A percentile compares a stretch with the other conserved stretches of the same genome.
These are phyloP conservation scores for Colletotrichum tropicicola DNA, from an alignment of 2,329 filamentous ascomycete species.

Conservation along the genomic window DNA sequence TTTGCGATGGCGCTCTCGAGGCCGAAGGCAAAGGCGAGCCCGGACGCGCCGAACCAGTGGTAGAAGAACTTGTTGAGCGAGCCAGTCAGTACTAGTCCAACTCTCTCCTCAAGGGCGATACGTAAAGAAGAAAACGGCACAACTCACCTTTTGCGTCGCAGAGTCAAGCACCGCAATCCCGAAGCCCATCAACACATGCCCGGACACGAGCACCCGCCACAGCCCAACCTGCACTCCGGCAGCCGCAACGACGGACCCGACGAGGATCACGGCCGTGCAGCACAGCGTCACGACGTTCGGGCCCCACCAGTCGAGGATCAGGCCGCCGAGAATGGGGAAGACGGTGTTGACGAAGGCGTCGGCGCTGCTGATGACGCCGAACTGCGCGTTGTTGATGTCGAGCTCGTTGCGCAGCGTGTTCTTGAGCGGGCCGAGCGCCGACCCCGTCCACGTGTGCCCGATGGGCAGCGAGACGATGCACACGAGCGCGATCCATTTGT, in stretches of 20 bases:
- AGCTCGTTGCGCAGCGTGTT: slow-evolving; percentile 35
- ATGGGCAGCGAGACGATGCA: slow-evolving; percentile 35
- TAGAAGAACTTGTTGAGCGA: slow-evolving; percentile 32
- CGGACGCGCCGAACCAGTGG: slow-evolving; percentile 36
- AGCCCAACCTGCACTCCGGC: slow-evolving; percentile 30
- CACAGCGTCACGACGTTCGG: slow-evolving; percentile 34
- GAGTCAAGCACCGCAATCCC: slow-evolving; percentile 35
- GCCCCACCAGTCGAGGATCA: slow-evolving; percentile 37
- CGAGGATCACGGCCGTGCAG: slow-evolving; percentile 32
- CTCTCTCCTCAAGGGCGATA: no score
- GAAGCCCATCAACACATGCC: slow-evolving; percentile 36
- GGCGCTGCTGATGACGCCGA: slow-evolving; percentile 36
- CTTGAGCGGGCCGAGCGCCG: slow-evolving; percentile 34
- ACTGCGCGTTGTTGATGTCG: slow-evolving; percentile 35
- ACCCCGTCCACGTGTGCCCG: slow-evolving; percentile 33
- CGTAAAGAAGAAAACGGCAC: neutral
- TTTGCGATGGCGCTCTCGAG: slow-evolving; percentile 35
- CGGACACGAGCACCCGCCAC: slow-evolving; percentile 33
- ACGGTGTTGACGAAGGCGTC: slow-evolving; percentile 37
- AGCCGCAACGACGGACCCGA: slow-evolving; percentile 34
- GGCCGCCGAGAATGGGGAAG: slow-evolving; percentile 35
- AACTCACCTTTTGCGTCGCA: slow-evolving; percentile 33
- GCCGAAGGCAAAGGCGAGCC: slow-evolving; percentile 34
- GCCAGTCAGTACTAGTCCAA: neutral
- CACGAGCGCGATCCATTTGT: slow-evolving; percentile 36